Evolutionary conservation across 805 yeast species (phyloP).

Genomic region (Ogataea ganodermae): DNA sequence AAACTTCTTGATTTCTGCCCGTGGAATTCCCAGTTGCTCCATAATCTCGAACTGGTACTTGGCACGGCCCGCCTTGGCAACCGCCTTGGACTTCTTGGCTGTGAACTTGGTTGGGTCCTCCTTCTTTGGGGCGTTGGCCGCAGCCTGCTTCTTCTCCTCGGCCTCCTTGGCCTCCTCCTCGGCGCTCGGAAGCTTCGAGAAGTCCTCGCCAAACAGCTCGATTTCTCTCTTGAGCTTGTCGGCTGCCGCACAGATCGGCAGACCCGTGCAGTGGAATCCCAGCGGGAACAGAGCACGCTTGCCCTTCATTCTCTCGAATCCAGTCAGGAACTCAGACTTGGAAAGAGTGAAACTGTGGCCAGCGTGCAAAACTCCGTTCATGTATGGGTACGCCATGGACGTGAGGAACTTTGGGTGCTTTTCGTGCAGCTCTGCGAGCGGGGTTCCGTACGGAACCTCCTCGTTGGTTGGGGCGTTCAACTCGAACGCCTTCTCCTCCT

Average conservation of each 20-base stretch:
- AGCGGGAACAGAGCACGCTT: conserved; percentile 90
- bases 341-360: conserved; percentile 96
- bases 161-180: conserved; percentile 51
- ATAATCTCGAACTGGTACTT: conserved; percentile 95
- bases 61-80: conserved; percentile 89
- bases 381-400: conserved; percentile 97
- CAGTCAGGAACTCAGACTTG: conserved; percentile 88
- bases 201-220: conserved; percentile 85
- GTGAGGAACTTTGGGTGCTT: conserved; percentile 85
- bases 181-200: conserved; percentile 63
- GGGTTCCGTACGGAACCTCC: conserved; percentile 57
- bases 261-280: conserved; percentile 99
- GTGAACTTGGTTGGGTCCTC: conserved; percentile 89
- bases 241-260: conserved; percentile 96
- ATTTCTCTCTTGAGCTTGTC: conserved; percentile 93
- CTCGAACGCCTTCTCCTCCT: conserved; percentile 82
- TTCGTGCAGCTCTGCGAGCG: conserved; percentile 69
- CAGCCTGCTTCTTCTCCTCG: conserved; percentile 30
- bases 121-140: conserved; percentile 39
- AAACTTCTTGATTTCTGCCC: conserved; percentile 80
- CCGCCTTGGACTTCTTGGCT: conserved; percentile 92
- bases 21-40: conserved; percentile 88
- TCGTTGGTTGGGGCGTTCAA: conserved; percentile 81
- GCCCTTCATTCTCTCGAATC: conserved; percentile 94
- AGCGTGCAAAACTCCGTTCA: conserved; percentile 98